Base-by-base conservation (phyloP, 805 yeast species). In the Naumovozyma castellii region DNA sequence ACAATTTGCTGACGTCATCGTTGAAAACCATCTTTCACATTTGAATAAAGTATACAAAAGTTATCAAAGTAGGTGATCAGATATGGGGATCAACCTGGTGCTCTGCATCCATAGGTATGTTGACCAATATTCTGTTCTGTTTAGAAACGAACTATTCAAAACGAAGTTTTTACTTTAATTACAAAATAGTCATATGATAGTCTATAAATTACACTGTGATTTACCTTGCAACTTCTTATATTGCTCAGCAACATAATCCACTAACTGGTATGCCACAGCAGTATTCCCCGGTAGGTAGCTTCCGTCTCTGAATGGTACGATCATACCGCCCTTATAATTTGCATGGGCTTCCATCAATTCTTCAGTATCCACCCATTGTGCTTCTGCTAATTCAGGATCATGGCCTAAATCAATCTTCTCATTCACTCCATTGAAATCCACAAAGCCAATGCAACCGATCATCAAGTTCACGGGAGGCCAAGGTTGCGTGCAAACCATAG, bases 381-480 rank as follows among this genome's bases (percentile, higher is more conserved):
- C 95, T 54, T 86, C 95, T 17, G 67, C 73, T 40, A 90, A 66
- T 62, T 90, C 98, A 22, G 84, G 77, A 58, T 90, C 98, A 56
- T 86, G 85, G 12, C 78, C 84, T 38, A 86, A 66, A 52, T 79
- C 67, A 46, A 88, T 79, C 8, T 54, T 54, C 52, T 82, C 90
- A 51, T 79, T 78, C 3, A 51, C 58, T 2, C 82, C 83, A 47
- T 81, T 74, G 53, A 77, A 73, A 1, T 80, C 80, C n/a, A 85
- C 92, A 27, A 73, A 61, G 1, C 78, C 96, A 40, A 87, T 59
- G 59, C 97, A 88, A 8, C 97, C 97, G 49, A 90, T 73, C 97
- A 90, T 90, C 51, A 90, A 62, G 57, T 81, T 86, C 0, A 85
- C 87, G 1, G 97, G 97, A 14, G 98, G 98, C 98, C 98, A 90